Evolutionary conservation across 345 rosid species (phyloP).

Genomic region (Psidium guajava): DNA sequence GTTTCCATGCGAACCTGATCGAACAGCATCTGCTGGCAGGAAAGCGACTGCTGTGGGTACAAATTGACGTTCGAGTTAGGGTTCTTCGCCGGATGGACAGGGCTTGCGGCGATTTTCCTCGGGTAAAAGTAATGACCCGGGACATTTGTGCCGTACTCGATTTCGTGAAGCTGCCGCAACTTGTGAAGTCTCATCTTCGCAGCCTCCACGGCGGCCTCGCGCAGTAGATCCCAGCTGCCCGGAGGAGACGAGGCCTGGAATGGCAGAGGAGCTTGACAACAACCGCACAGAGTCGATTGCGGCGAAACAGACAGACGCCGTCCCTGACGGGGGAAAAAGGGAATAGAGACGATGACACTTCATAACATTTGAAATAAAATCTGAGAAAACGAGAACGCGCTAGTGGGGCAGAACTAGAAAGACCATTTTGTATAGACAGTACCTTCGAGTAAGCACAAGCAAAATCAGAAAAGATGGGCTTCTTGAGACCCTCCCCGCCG

Average conservation of each 20-base stretch:
- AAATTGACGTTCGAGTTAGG: constrained; percentile 8
- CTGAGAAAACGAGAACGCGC: background rate
- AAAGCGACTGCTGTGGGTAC: constrained; percentile 19
- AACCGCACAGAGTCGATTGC: constrained; percentile 5
- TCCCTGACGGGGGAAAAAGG: background rate
- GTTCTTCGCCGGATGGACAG: constrained; percentile 14
- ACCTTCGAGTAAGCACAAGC: background rate
- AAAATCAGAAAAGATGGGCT: background rate
- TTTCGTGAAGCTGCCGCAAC: background rate
- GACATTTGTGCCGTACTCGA: background rate
- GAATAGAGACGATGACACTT: background rate
- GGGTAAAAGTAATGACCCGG: constrained; percentile 20
- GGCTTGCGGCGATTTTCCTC: constrained; percentile 9
- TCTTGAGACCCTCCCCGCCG: background rate
- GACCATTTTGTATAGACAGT: background rate
- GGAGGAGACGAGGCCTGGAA: background rate
- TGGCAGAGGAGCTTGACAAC: background rate
- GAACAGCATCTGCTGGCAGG: constrained; percentile 46
- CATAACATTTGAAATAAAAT: background rate
- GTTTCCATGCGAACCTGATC: constrained; percentile 26
- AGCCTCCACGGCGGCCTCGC: constrained; percentile 1
- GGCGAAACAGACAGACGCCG: constrained; percentile 3
- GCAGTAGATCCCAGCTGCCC: background rate
- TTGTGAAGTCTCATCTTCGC: background rate
- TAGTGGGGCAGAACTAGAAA: background rate